Percentiles rank a stretch among this genome's conserved stretches.
phyloP scores from a whole-genome alignment of 495 filamentous ascomycete genomes.

The Lophium mytilinum region DNA sequence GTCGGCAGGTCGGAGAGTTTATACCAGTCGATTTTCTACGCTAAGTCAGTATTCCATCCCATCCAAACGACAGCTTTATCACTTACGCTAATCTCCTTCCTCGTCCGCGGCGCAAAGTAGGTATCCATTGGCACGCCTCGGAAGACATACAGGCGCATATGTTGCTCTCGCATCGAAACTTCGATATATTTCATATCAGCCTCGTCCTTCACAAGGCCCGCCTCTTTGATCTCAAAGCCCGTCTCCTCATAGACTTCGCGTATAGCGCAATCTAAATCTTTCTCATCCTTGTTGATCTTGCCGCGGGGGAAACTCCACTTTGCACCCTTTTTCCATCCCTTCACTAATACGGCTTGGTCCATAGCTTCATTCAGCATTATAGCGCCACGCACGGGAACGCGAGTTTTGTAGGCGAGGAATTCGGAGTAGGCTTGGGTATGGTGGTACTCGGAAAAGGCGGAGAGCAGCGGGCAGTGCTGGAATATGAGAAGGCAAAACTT shows the following conservation, averaged over 20 bases:
- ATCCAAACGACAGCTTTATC: neutral
- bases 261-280: constrained; percentile 83
- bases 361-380: constrained; percentile 86
- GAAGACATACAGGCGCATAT: constrained; percentile 86
- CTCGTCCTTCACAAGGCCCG: constrained; percentile 62
- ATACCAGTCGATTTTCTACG: constrained; percentile 78
- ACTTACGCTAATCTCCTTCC: constrained; percentile 81
- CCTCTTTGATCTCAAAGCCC: constrained; percentile 67
- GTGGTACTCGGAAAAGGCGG: constrained; percentile 65
- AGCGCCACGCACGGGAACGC: constrained; percentile 86
- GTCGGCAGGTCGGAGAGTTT: constrained; percentile 79
- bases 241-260: constrained; percentile 95
- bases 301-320: constrained; percentile 95
- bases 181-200: constrained; percentile 71
- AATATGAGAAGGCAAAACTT: constrained; percentile 83
- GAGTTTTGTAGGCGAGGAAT: constrained; percentile 87
- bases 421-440: constrained; percentile 76
- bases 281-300: constrained; percentile 95
- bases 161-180: constrained; percentile 81
- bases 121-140: constrained; percentile 78
- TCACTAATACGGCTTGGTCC: constrained; percentile 86
- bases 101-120: constrained; percentile 75
- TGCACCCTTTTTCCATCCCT: constrained; percentile 93
- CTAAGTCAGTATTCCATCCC: neutral
- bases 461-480: constrained; percentile 81